Evolutionary conservation across 2,329 filamentous ascomycete genomes (phyloP).

Genomic region (Fusarium mangiferae): DNA sequence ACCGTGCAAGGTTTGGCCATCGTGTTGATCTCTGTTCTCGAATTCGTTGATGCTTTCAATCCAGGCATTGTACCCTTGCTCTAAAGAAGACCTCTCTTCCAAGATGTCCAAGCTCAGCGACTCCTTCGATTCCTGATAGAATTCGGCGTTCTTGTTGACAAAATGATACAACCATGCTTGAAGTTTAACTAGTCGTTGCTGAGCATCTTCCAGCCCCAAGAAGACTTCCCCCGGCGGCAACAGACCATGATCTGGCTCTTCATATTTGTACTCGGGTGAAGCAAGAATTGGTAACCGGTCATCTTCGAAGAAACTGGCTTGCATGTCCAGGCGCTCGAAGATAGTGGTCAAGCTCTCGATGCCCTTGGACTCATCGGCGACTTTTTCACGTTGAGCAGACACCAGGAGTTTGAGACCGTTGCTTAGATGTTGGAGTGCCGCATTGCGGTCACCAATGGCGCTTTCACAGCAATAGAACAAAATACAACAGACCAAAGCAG

Average conservation of each 20-base stretch:
- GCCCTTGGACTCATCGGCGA: not conserved
- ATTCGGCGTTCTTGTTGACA: not conserved
- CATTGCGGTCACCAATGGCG: not conserved
- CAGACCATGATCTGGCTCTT: not conserved
- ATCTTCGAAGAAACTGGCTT: constrained; percentile 34
- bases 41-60: not conserved
- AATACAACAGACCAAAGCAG: constrained; percentile 6
- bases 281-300: constrained; percentile 14
- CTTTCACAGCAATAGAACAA: constrained; percentile 20
- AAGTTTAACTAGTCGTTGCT: constrained; percentile 12
- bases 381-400: not conserved
- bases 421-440: constrained; percentile 5
- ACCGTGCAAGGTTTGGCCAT: not conserved
- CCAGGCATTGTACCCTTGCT: constrained; percentile 2
- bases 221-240: not conserved
- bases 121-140: not conserved
- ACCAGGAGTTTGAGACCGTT: constrained; percentile 1
- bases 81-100: not conserved
- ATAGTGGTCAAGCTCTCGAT: not conserved
- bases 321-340: constrained; percentile 23
- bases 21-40: not conserved
- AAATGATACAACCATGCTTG: constrained; percentile 28
- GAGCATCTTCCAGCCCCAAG: not conserved
- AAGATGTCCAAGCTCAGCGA: not conserved
- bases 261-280: not conserved